phyloP scores from a whole-genome alignment of 441 rosid species.

The Bocquillonia castaneifolia region DNA sequence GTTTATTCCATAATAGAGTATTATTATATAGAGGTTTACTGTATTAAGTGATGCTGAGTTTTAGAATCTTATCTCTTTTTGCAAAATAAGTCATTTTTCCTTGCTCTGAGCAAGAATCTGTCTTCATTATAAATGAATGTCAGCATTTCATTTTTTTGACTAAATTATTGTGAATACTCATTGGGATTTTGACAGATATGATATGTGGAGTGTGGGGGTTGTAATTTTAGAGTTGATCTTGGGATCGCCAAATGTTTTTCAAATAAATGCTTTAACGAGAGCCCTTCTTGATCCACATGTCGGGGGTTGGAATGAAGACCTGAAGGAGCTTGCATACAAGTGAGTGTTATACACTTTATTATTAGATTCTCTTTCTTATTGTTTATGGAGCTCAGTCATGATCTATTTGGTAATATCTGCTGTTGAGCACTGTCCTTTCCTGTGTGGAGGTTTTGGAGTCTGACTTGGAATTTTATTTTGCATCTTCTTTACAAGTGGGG shows the following conservation, averaged over 20 bases:
- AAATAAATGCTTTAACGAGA: slow-evolving; percentile 60
- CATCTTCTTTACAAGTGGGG: neutral
- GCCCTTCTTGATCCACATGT: slow-evolving; percentile 81
- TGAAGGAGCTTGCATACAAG: slow-evolving; percentile 93
- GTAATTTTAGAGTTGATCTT: slow-evolving; percentile 86
- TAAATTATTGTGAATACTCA: slow-evolving; percentile 8
- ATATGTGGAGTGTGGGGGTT: slow-evolving; percentile 98
- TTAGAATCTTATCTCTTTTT: slow-evolving; percentile 10
- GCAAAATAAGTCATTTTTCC: neutral
- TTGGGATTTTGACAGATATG: slow-evolving; percentile 50
- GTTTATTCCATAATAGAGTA: no score
- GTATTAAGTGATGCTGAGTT: slow-evolving; percentile 10
- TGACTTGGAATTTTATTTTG: neutral
- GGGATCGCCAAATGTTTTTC: slow-evolving; percentile 91
- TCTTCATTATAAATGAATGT: slow-evolving; percentile 4
- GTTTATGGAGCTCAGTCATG: neutral
- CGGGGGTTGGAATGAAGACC: slow-evolving; percentile 78
- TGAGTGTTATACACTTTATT: slow-evolving; percentile 32
- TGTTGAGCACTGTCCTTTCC: slow-evolving; percentile 2
- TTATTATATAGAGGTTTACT: no score
- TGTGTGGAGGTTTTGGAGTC: neutral
- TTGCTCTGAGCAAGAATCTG: neutral
- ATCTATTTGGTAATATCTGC: neutral
- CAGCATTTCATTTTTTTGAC: slow-evolving; percentile 11
- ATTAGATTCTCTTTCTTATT: neutral